Conservation (phyloP, 352 stramenopile genomes). For the Aphanomyces euteiches region DNA sequence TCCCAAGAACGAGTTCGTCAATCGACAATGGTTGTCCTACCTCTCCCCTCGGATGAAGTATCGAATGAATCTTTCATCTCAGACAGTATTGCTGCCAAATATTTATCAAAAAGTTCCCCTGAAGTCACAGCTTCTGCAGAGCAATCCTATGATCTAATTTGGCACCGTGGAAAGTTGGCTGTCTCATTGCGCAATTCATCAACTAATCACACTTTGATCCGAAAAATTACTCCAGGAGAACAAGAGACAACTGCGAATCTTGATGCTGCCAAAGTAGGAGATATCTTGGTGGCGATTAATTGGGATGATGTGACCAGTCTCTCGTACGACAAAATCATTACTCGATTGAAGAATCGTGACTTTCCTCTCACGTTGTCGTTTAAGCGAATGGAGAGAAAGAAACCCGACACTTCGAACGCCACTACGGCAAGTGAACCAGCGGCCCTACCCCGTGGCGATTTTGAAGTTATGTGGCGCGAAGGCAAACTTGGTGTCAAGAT, state of each 20-base stretch:
- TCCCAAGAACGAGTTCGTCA: conserved; percentile 29
- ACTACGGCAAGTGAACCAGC: background rate
- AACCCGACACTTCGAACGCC: background rate
- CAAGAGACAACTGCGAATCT: conserved; percentile 20
- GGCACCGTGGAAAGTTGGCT: conserved; percentile 24
- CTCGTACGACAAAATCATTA: conserved; percentile 12
- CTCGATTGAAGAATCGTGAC: conserved; percentile 19
- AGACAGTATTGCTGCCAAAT: conserved; percentile 6
- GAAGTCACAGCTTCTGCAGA: background rate
- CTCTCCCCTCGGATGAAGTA: conserved; percentile 41
- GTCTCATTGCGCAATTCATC: conserved; percentile 17
- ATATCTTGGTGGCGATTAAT: conserved; percentile 28
- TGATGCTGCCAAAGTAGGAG: background rate
- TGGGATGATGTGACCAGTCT: conserved; percentile 18
- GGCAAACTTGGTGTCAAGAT: conserved; percentile 27
- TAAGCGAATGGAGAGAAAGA: background rate
- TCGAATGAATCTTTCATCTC: conserved; percentile 31
- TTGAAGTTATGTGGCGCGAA: conserved; percentile 16
- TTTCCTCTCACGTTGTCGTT: conserved; percentile 27
- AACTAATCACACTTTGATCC: conserved; percentile 20
- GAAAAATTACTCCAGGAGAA: background rate
- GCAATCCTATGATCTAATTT: conserved; percentile 25
- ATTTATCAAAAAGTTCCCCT: background rate
- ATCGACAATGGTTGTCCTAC: conserved; percentile 53
- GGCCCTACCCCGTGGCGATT: conserved; percentile 3